Base-by-base conservation (phyloP, 345 rosid species). In the Brassica juncea region DNA sequence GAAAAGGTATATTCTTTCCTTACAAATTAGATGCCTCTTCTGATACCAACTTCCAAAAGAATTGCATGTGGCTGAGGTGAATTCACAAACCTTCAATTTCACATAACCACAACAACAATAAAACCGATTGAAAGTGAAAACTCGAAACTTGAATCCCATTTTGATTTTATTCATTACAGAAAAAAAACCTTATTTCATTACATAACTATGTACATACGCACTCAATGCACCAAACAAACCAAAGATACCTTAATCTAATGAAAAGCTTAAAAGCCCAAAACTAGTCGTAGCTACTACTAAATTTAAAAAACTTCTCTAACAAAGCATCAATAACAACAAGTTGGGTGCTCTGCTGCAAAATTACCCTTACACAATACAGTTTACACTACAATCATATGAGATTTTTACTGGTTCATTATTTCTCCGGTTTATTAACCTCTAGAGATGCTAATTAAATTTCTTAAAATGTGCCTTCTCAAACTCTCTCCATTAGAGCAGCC, bases 401-500 rank as follows among this genome's bases (percentile, higher is more conserved):
- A 70, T 5, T 55, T 55, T 30, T 28, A 61, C 19, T 32, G 37
- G 19, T 61, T 61, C 5, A 8, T 1, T 31, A 54, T 54, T 65
- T 52, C 35, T 55, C 32, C 9, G 32, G 60, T 35, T 61, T 21
- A 28, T 31, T 15, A 34, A 34, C 14, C 49, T 9, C 49, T 42
- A 9, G 49, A 49, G 57, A 57, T 78, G 60, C 14, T 16, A 32
- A n/a, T 21, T n/a, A n/a, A n/a, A n/a, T 52, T n/a, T 52, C 57
- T 52, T 52, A 12, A 21, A 21, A 52, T 52, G 19, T 16, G 16
- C 32, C 58, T 54, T 82, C 90, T 14, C 91, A 89, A 23, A 93
- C 86, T 86, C 89, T 96, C 83, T 89, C 71, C 81, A 86, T 64
- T n/a, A 96, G 82, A 52, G 92, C 97, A 65, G 62, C 47, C 86